Conservation (phyloP, 805 yeast species). For the Suhomyces kilbournensis region DNA sequence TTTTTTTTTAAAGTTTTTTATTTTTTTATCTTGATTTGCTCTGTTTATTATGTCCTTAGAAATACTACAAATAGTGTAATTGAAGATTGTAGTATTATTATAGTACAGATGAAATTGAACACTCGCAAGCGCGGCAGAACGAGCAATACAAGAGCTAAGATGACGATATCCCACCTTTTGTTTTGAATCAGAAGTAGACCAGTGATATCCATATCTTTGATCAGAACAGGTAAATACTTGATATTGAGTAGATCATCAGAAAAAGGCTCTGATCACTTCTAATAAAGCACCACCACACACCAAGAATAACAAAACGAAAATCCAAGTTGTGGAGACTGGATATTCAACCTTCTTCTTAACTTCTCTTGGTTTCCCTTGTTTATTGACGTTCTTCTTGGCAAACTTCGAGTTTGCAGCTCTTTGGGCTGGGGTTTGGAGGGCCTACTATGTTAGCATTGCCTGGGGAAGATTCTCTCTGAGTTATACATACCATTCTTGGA, state of each 20-base stretch:
- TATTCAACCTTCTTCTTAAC: conserved; percentile 37
- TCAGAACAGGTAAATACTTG: neutral
- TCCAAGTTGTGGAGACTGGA: conserved; percentile 66
- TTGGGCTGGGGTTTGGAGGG: conserved; percentile 81
- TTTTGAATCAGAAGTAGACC: neutral
- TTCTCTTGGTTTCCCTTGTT: conserved; percentile 68
- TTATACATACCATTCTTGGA: conserved; percentile 9
- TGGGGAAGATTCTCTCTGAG: neutral
- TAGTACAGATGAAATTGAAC: neutral
- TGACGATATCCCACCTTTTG: neutral
- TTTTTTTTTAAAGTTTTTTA: neutral
- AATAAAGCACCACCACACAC: conserved; percentile 81
- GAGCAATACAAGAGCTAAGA: neutral
- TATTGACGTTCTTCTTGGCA: conserved; percentile 67
- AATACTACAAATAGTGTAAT: neutral
- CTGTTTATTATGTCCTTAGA: neutral
- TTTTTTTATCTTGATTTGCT: neutral
- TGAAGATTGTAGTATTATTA: neutral
- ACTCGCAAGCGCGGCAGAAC: neutral
- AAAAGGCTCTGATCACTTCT: conserved; percentile 57
- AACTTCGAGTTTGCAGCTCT: conserved; percentile 83
- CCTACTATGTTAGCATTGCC: conserved; percentile 33
- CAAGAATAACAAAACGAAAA: conserved; percentile 57
- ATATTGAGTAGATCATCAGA: conserved; percentile 27
- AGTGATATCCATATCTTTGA: neutral